Evolutionary conservation across 1,284 basidiomycete species (phyloP).

Genomic region (Hymenochaete sp.): DNA sequence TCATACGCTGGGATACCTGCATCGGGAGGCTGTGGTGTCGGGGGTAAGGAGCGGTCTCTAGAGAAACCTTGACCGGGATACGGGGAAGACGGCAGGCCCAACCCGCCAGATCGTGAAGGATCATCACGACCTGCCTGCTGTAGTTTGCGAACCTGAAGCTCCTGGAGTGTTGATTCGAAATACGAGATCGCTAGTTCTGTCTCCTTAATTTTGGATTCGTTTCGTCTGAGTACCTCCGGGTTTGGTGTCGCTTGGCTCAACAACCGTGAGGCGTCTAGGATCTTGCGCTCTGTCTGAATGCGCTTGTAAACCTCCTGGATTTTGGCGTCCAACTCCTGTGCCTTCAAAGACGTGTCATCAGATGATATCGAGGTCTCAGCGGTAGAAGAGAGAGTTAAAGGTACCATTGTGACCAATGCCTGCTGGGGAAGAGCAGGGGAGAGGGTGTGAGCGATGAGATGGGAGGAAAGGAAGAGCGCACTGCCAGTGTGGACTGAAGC

Average conservation of each 20-base stretch:
- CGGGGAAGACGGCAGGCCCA: slow-evolving; percentile 25
- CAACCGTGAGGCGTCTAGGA: slow-evolving; percentile 78
- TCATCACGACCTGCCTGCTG: slow-evolving; percentile 49
- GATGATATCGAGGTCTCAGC: background rate
- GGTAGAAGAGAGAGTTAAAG: background rate
- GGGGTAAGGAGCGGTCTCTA: slow-evolving; percentile 29
- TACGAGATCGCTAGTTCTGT: slow-evolving; percentile 80
- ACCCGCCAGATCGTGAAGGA: slow-evolving; percentile 40
- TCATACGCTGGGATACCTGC: slow-evolving; percentile 34
- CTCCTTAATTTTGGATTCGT: slow-evolving; percentile 84
- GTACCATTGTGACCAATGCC: slow-evolving; percentile 24
- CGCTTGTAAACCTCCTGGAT: slow-evolving; percentile 86
- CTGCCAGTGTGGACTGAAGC: no score
- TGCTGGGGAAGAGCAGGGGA: slow-evolving; percentile 2
- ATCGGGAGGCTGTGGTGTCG: slow-evolving; percentile 45
- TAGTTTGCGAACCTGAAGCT: slow-evolving; percentile 72
- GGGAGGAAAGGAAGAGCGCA: slow-evolving; percentile 9
- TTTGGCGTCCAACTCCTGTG: slow-evolving; percentile 75
- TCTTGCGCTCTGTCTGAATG: slow-evolving; percentile 88
- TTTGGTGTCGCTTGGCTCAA: slow-evolving; percentile 79
- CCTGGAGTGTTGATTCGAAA: slow-evolving; percentile 80
- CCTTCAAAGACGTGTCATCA: slow-evolving; percentile 26
- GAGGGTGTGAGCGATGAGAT: slow-evolving; percentile 10
- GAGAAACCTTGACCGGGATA: slow-evolving; percentile 23
- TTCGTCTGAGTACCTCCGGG: slow-evolving; percentile 74